Evolutionary conservation across 2,329 filamentous ascomycete species (phyloP).

Genomic region (Fusarium nelsonii): DNA sequence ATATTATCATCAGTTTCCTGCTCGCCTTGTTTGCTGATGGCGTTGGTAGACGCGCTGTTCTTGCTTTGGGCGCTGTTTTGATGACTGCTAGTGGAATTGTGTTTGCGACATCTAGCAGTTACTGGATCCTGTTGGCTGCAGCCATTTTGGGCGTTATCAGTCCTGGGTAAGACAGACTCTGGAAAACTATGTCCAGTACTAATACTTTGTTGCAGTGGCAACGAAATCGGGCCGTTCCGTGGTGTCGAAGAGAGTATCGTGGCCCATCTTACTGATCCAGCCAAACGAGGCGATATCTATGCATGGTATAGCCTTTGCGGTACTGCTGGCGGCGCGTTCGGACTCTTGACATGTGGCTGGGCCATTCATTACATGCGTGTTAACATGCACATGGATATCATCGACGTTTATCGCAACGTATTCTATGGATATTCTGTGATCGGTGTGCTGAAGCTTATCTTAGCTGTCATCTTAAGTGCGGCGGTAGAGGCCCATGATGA

Average conservation of each 20-base stretch:
- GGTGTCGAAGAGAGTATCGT: conserved; percentile 72
- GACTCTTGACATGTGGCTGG: conserved; percentile 71
- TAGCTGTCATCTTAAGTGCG: conserved; percentile 63
- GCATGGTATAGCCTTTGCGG: conserved; percentile 73
- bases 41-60: conserved; percentile 65
- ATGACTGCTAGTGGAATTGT: conserved; percentile 68
- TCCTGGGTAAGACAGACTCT: conserved; percentile 55
- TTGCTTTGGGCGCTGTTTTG: conserved; percentile 65
- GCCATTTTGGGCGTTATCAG: conserved; percentile 73
- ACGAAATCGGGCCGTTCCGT: conserved; percentile 73
- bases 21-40: conserved; percentile 70
- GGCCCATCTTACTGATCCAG: conserved; percentile 64
- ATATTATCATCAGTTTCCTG: conserved; percentile 69
- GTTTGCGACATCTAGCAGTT: conserved; percentile 66
- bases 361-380: conserved; percentile 63
- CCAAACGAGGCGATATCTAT: conserved; percentile 66
- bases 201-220: conserved; percentile 59
- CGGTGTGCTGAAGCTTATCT: conserved; percentile 67
- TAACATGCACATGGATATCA: conserved; percentile 57
- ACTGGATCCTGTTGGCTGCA: conserved; percentile 69
- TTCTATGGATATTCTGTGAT: conserved; percentile 59
- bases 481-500: conserved; percentile 57
- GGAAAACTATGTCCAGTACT: not conserved
- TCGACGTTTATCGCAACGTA: conserved; percentile 65
- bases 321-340: conserved; percentile 70